Evolutionary conservation across 1,284 basidiomycete species (phyloP), one percentile per base, ranked within the genome.

Genomic region (Vanrija sp.): DNA sequence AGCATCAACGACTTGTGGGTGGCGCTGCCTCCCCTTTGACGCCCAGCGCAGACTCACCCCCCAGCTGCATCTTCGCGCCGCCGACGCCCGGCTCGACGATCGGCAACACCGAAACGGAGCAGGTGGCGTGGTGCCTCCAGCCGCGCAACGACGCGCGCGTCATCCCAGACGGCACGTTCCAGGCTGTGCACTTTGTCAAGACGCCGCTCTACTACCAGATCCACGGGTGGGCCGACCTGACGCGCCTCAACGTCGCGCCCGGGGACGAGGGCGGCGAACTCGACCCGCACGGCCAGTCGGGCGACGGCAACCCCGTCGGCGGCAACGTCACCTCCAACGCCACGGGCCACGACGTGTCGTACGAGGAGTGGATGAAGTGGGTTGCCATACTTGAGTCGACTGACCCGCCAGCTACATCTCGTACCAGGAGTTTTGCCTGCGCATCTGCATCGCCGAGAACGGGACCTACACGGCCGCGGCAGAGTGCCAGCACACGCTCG

Each of bases 81-180:
- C 77, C 69, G 76, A 66, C 64, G 24, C 57, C 69, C 18, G 62
- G 66, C 58, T 61, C 60, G 14, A 63, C 72, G 9, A 78, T 83
- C 52, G 81, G 81, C 42, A 72, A 82, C 54, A 77, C 78, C 22
- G 82, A 83, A 69, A 72, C 66, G 42, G 67, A 74, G 54, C 77
- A 77, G 53, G 82, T 83, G 41, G 78, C 81, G 16, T 83, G 77
- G 76, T 83, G 81, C 73, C 79, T 80, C 51, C 77, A 80, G 63
- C 67, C 69, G 78, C 76, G 79, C 36, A 79, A 80, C 71, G 74
- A 79, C 56, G 72, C 80, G 39, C 74, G 79, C 47, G 65, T 78
- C 47, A 80, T 81, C 55, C 80, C 80, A 37, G 71, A 78, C 53
- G 79, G 78, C 41, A 75, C 78, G 19, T 66, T 81, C 64, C 71